Evolutionary conservation across 371 early-diverging fungal species (phyloP).

Genomic region (Nosema muscidifuracis): DNA sequence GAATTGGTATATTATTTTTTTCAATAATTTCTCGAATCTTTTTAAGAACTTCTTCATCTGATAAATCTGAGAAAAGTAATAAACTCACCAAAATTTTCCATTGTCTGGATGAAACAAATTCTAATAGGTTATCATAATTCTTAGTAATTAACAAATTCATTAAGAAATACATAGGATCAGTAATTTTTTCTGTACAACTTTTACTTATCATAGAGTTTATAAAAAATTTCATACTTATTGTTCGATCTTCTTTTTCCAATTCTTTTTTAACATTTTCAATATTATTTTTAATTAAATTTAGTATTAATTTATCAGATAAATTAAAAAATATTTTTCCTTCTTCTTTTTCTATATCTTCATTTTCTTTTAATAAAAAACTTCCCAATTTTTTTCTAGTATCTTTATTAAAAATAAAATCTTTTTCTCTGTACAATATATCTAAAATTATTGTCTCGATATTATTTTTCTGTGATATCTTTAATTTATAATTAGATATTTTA

Average conservation of each 20-base stretch:
- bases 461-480: constrained; percentile 6
- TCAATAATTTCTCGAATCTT: not conserved
- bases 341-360: not conserved
- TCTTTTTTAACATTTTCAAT: constrained; percentile 8
- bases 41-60: not conserved
- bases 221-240: not conserved
- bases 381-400: constrained; percentile 8
- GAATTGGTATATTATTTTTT: not conserved
- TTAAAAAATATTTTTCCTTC: constrained; percentile 8
- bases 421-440: constrained; percentile 10
- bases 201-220: not conserved
- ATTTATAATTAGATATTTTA: not conserved
- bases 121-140: not conserved
- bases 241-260: too few species aligned
- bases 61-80: not conserved
- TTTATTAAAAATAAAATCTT: constrained; percentile 5
- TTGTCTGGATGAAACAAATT: not conserved
- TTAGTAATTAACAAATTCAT: not conserved
- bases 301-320: constrained; percentile 11
- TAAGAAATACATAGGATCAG: not conserved
- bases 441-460: not conserved
- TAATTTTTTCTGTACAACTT: not conserved
- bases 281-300: constrained; percentile 16
- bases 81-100: not conserved
- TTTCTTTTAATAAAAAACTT: constrained; percentile 10